Evolutionary conservation across 2,329 filamentous ascomycete genomes (phyloP), one percentile per base, ranked within the genome.

Genomic region (Berkeleyomyces rouxiae): DNA sequence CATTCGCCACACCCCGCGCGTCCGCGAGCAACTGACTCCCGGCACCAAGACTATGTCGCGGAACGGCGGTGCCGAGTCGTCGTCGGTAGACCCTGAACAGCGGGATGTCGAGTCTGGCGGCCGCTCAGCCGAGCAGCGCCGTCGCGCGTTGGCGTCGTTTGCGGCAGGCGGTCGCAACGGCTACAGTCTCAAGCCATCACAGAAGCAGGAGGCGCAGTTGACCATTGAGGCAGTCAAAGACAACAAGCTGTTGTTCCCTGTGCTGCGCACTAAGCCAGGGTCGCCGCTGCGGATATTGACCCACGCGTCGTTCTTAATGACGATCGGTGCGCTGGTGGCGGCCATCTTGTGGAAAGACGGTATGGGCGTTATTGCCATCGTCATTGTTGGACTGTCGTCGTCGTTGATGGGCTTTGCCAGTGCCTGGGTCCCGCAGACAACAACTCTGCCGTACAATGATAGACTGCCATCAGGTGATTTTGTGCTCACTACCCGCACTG

Each of bases 401-500:
- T 78, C 75, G 13, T 71, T 83, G 2, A 76, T 80, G 3, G 80
- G 82, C 31, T 77, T 78, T 64, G 82, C 82, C 7, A 81, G 79
- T 2, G 78, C 76, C 69, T 85, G 82, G 82, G 72, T 73, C 42
- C 80, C 82, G 0, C 72, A 78, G 7, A 73, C 84, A 23, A 79
- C 78, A 72, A 74, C 75, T 43, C 77, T 81, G 33, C 74, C 73
- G 58, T 75, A 78, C 61, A 75, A 70, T 5, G 75, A 76, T 39
- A 69, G 74, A 23, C 77, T 82, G 0, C 82, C 81, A 1, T 67
- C 67, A 2, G 82, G 81, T 1, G 82, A 85, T 66, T 76, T 85
- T n/a, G 76, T 84, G 37, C 83, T 85, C 62, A 76, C 79, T 37
- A 84, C 82, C 0, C 77, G 81, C 4, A 78, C 81, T 66, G 82